These are phyloP conservation scores for Trichosporon coremiiforme DNA, from an alignment of 1,284 basidiomycete genomes.

Conservation along the genomic window DNA sequence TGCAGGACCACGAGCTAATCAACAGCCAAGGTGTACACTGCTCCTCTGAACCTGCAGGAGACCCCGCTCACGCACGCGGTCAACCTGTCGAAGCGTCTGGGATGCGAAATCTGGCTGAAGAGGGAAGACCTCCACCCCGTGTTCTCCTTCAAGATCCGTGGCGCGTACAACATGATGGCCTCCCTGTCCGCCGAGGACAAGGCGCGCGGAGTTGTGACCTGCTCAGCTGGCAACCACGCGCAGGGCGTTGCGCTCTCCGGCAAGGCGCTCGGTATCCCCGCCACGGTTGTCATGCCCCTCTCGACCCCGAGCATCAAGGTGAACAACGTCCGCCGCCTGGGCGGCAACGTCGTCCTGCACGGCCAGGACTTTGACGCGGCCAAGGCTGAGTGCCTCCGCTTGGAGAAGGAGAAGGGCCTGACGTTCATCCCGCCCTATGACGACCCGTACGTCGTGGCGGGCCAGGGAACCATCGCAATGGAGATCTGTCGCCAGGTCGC, in stretches of 20 bases:
- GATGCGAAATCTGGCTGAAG: slow-evolving; percentile 91
- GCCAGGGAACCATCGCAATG: slow-evolving; percentile 93
- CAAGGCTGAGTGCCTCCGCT: slow-evolving; percentile 87
- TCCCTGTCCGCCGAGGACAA: slow-evolving; percentile 82
- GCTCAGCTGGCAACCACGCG: slow-evolving; percentile 97
- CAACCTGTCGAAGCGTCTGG: slow-evolving; percentile 81
- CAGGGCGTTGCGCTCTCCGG: slow-evolving; percentile 97
- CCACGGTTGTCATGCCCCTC: slow-evolving; percentile 97
- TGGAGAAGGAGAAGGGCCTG: slow-evolving; percentile 74
- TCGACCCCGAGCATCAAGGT: slow-evolving; percentile 97
- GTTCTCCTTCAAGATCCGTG: slow-evolving; percentile 97
- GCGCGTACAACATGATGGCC: slow-evolving; percentile 99
- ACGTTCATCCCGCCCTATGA: slow-evolving; percentile 97
- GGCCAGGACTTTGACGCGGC: slow-evolving; percentile 95
- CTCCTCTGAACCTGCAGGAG: slow-evolving; percentile 71
- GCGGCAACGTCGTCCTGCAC: slow-evolving; percentile 90
- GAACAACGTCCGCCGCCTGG: slow-evolving; percentile 85
- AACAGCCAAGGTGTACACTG: slow-evolving; percentile 81
- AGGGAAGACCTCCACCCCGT: slow-evolving; percentile 98
- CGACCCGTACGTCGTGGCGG: slow-evolving; percentile 94
- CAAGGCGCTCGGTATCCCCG: slow-evolving; percentile 79
- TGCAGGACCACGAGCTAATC: not conserved
- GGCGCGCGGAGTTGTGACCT: slow-evolving; percentile 97
- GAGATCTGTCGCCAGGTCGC: slow-evolving; percentile 87
- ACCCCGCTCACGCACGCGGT: slow-evolving; percentile 86